Evolutionary conservation across 2,329 filamentous ascomycete species (phyloP).

Genomic region (Penicillium sp.): DNA sequence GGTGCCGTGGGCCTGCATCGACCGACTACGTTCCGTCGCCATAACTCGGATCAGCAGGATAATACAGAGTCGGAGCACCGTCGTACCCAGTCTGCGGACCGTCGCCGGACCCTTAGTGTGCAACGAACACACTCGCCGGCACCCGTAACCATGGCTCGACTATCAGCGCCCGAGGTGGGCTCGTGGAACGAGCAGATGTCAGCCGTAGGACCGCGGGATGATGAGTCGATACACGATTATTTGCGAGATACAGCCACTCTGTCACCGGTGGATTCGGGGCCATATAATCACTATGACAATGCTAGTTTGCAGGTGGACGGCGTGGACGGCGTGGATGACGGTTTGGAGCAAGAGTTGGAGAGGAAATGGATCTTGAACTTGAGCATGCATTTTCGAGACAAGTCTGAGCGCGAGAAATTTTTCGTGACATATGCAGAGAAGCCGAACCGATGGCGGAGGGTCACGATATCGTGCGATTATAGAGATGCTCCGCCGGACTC

Average conservation of each 20-base stretch:
- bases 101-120: slow-evolving; percentile 38
- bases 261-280: slow-evolving; percentile 19
- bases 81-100: slow-evolving; percentile 62
- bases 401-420: slow-evolving; percentile 91
- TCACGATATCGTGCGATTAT: slow-evolving; percentile 94
- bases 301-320: background rate
- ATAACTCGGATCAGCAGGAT: slow-evolving; percentile 74
- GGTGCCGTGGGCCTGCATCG: slow-evolving; percentile 69
- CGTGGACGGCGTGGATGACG: slow-evolving; percentile 18
- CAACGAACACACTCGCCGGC: slow-evolving; percentile 43
- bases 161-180: slow-evolving; percentile 40
- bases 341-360: slow-evolving; percentile 76
- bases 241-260: slow-evolving; percentile 18
- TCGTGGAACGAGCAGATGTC: slow-evolving; percentile 28
- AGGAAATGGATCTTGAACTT: slow-evolving; percentile 91
- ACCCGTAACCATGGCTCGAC: slow-evolving; percentile 29
- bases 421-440: slow-evolving; percentile 90
- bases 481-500: slow-evolving; percentile 74
- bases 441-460: slow-evolving; percentile 73
- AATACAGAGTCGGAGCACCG: slow-evolving; percentile 45
- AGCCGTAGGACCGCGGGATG: slow-evolving; percentile 30
- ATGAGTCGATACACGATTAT: slow-evolving; percentile 27
- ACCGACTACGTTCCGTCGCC: slow-evolving; percentile 73
- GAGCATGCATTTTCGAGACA: slow-evolving; percentile 96
- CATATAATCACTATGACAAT: slow-evolving; percentile 9